Percentiles rank a stretch among this genome's conserved stretches.
phyloP scores from a whole-genome alignment of 1,284 basidiomycete genomes.

The Rhizoctonia solani region DNA sequence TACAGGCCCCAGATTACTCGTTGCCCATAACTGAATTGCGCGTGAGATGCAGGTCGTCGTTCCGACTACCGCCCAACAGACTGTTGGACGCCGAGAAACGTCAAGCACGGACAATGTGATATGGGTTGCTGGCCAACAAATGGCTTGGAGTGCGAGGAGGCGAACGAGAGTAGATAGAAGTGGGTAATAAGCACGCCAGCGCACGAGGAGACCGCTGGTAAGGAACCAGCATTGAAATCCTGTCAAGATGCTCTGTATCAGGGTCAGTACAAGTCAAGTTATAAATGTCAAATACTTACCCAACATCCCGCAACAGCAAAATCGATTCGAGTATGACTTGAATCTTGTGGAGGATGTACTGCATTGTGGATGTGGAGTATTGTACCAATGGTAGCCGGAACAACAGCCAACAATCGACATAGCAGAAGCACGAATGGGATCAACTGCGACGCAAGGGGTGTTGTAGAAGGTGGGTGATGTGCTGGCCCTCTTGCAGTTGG shows the following conservation, averaged over 20 bases:
- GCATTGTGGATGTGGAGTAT: conserved; percentile 28
- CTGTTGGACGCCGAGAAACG: conserved; percentile 62
- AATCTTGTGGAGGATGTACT: conserved; percentile 30
- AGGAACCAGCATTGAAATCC: conserved; percentile 79
- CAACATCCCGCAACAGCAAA: conserved; percentile 37
- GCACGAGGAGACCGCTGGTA: conserved; percentile 76
- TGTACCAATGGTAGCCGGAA: conserved; percentile 35
- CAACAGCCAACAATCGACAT: conserved; percentile 33
- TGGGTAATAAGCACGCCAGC: conserved; percentile 83
- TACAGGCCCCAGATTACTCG: conserved; percentile 62
- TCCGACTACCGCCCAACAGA: conserved; percentile 79
- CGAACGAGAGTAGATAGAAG: conserved; percentile 80
- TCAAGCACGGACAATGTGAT: conserved; percentile 71
- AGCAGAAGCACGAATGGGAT: conserved; percentile 31
- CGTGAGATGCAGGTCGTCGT: conserved; percentile 77
- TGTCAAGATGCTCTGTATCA: conserved; percentile 66
- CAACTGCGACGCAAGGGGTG: conserved; percentile 15
- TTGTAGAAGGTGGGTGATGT: conserved; percentile 17
- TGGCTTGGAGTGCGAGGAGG: conserved; percentile 79
- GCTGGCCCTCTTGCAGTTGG: conserved; percentile 36
- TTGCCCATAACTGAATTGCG: conserved; percentile 83
- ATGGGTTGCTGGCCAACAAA: conserved; percentile 85
- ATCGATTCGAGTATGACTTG: conserved; percentile 33
- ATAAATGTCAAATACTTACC: conserved; percentile 25
- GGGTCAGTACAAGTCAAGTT: background rate